Evolutionary conservation across 345 rosid species (phyloP), one percentile per base, ranked within the genome.

Genomic region (Populus alba): DNA sequence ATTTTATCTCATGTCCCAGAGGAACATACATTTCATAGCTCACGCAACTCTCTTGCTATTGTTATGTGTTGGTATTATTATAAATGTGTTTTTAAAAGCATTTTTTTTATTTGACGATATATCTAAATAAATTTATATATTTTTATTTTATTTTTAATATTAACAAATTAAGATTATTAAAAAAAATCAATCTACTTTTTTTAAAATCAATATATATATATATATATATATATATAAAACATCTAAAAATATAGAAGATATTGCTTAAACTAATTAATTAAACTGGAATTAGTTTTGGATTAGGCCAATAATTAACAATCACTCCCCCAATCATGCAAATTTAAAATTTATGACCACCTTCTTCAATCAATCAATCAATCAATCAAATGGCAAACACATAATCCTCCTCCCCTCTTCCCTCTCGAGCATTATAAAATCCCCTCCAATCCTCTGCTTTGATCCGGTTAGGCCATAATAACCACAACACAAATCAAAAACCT

Each of bases 301-400:
- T 53, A 68, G 66, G 23, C 6, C 53, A 73, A 76, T 25, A 76
- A 68, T 68, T 49, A 68, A 35, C 66, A 38, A 69, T 15, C 75
- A 20, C 75, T 41, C 25, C 20, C 29, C 35, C 70, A 80, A 87
- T 82, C 80, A 78, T 70, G 67, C 78, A 82, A n/a, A 55, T 23
- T 16, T 39, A 16, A 33, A 35, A 72, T 45, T 17, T 1, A 67
- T 33, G 63, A 3, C 29, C 29, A 38, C 11, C 63, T 27, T 27
- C 63, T 27, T 27, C 27, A 27, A 31, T 31, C 33, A 31, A 53
- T 73, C 81, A 68, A 82, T 78, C 83, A 72, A 10, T 41, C 45
- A 11, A 11, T 43, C 47, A 43, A 43, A 73, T 71, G 87, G 79
- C 87, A 81, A 88, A 83, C 75, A 76, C 71, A 71, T 70, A 78